Percentiles rank a stretch among this genome's conserved stretches.
phyloP scores from a whole-genome alignment of 164 flowering plant genomes.

The Sextonia rubra region DNA sequence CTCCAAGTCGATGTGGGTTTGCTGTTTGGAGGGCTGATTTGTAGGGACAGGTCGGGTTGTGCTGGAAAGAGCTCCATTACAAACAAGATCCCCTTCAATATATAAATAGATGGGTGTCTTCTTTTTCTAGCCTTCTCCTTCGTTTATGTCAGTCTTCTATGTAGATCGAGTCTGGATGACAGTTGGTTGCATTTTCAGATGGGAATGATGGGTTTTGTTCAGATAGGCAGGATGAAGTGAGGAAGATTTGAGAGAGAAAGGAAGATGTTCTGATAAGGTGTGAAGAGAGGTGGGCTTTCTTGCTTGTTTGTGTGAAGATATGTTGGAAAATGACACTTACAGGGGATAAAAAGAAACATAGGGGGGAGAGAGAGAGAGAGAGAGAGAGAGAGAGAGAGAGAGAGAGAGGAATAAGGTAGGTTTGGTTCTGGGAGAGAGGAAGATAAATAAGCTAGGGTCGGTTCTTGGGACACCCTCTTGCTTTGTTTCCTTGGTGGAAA shows the following conservation, averaged over 20 bases:
- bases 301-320: conserved; percentile 67
- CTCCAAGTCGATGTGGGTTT: conserved; percentile 48
- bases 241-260: conserved; percentile 4
- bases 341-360: conserved; percentile 21
- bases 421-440: conserved; percentile 4
- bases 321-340: conserved; percentile 91
- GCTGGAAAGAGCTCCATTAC: conserved; percentile 91
- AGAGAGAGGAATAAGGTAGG: not conserved
- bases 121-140: not conserved
- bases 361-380: conserved; percentile 16
- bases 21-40: conserved; percentile 85
- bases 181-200: conserved; percentile 6
- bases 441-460: conserved; percentile 15
- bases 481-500: conserved; percentile 22
- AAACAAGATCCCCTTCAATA: not conserved
- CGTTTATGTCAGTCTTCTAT: not conserved
- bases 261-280: conserved; percentile 5
- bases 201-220: conserved; percentile 6
- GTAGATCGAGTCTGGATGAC: not conserved
- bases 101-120: not conserved
- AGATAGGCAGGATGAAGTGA: conserved; percentile 4
- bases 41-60: conserved; percentile 89
- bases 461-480: conserved; percentile 34
- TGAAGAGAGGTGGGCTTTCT: conserved; percentile 27
- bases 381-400: conserved; percentile 12